Base-by-base conservation (phyloP, 2,329 filamentous ascomycete genomes). In the Fusarium newnesense region DNA sequence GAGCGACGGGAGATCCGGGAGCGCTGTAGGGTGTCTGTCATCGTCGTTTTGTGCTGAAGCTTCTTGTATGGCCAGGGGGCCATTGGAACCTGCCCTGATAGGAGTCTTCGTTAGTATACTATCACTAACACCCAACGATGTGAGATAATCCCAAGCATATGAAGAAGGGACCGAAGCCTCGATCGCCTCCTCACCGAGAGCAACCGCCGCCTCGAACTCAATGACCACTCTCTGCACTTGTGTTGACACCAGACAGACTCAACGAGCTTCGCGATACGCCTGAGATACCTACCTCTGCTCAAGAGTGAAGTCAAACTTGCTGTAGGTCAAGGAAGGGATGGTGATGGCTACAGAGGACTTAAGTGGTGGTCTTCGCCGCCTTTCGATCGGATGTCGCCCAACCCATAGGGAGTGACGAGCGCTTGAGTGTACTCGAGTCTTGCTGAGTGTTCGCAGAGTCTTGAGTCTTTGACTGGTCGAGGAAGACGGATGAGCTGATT, bases 71-170 rank as follows among this genome's bases (percentile, higher is more conserved):
- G 12, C 18, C 19, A 19, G 8, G 28, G 19, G 9, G 10, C 9
- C 10, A 13, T n/a, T 15, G 11, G n/a, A 42, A 6, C 13, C 24
- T 56, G 18, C 30, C 4, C 1, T 36, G 4, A 32, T 5, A 50
- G 9, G 16, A 16, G 16, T 13, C 12, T 18, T 40, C 3, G 36
- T 43, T 28, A 24, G 19, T 12, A n/a, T n/a, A 11, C 15, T 30
- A 34, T 18, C 24, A 5, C 4, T 1, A 15, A 9, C 9, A 7
- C 3, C 11, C 11, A 16, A 21, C 4, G 18, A 36, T 3, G 4
- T 36, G 32, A 8, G 4, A 15, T 12, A 5, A 26, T 13, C 7
- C 15, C 5, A n/a, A 6, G 7, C 11, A 9, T n/a, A 36, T 9
- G 6, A 49, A 26, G 18, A 26, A n/a, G 24, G 21, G 4, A 18